Base-by-base conservation (phyloP, 805 yeast genomes). In the Hanseniaspora pseudoguilliermondii region DNA sequence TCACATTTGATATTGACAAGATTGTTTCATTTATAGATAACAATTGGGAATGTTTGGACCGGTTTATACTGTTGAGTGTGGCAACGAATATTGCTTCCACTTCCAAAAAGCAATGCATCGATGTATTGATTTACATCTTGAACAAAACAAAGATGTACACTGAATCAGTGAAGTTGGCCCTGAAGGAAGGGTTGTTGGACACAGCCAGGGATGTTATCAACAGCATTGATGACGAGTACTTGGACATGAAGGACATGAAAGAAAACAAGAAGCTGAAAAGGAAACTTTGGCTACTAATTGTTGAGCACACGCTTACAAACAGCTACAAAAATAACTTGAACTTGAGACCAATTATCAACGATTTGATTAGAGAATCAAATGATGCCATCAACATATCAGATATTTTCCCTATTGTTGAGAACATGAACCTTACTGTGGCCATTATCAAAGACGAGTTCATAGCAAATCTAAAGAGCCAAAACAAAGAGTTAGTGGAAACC, bases 391-490 rank as follows among this genome's bases (percentile, higher is more conserved):
- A 82, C 3, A 81, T 93, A 46, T 89, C 86, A 59, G 97, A 93
- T 63, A 64, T 93, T 42, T 69, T 93, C 51, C 95, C 95, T 1
- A 71, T 87, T 35, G 83, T 93, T 60, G 96, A 97, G 0, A 90
- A 88, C 61, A 80, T 86, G 57, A 78, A 86, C 0, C 11, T 53
- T 2, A 81, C 86, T 29, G 82, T 93, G 49, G 93, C 86, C 60
- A 82, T 84, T 58, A 79, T 93, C 63, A 87, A 88, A 60, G 86
- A 84, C 48, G 95, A 89, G 61, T 79, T 93, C 44, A 86, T 90
- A 35, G 73, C 75, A 48, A 83, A 91, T n/a, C 71, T 93, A 59
- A 90, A 87, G 64, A 75, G 74, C 32, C 84, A 87, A 64, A 87
- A 89, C 49, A 66, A 73, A 27, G 76, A 76, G 42, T 84, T 93